Conservation (phyloP, 352 stramenopile species). For the Bremia lactucae region DNA sequence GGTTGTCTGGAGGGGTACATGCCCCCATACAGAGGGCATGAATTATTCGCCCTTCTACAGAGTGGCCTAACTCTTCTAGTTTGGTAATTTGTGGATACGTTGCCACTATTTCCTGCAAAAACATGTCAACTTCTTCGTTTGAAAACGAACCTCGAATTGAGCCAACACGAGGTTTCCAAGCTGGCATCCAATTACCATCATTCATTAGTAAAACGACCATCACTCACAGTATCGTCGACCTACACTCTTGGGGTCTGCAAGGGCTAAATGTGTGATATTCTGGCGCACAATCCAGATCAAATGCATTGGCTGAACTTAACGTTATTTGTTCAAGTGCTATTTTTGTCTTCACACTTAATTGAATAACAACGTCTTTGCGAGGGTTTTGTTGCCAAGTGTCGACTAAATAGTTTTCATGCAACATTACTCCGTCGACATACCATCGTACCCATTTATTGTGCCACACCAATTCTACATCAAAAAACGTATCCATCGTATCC, state of each 20-base stretch:
- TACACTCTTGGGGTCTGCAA: conserved; percentile 35
- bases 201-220: too few relatives aligned
- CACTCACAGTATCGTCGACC: not conserved
- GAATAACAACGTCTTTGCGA: conserved; percentile 6
- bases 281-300: conserved; percentile 25
- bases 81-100: conserved; percentile 36
- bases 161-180: conserved; percentile 40
- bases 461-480: conserved; percentile 33
- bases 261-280: conserved; percentile 24
- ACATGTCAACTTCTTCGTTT: conserved; percentile 44
- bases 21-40: conserved; percentile 58
- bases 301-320: conserved; percentile 14
- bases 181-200: conserved; percentile 10
- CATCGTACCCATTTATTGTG: conserved; percentile 44
- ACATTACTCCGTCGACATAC: conserved; percentile 38
- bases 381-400: not conserved
- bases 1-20: conserved; percentile 17
- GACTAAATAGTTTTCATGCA: conserved; percentile 30
- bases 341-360: conserved; percentile 17
- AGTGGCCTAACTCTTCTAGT: conserved; percentile 47
- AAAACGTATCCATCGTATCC: conserved; percentile 20
- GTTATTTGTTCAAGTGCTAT: conserved; percentile 17
- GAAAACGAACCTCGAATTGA: conserved; percentile 56
- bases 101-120: conserved; percentile 30
- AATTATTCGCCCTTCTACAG: conserved; percentile 46